A percentile compares a stretch with the other conserved stretches of the same genome.
These are phyloP conservation scores for Annulohypoxylon nitens DNA, from an alignment of 495 filamentous ascomycete genomes.

Conservation along the genomic window DNA sequence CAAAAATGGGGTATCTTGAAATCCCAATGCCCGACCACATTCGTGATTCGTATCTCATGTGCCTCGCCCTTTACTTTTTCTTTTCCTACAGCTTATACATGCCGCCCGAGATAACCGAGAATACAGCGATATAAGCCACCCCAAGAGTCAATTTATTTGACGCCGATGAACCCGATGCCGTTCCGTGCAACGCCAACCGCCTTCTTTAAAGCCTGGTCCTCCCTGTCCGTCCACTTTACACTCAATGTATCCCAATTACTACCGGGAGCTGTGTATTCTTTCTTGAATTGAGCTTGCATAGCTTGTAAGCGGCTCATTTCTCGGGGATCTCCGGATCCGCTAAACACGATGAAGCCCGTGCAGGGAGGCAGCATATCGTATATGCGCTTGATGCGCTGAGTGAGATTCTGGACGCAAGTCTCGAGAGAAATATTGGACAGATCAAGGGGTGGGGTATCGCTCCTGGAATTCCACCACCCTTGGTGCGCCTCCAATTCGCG, in stretches of 20 bases:
- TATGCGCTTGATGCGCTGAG: slow-evolving; percentile 72
- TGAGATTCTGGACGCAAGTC: slow-evolving; percentile 59
- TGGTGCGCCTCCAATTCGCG: slow-evolving; percentile 84
- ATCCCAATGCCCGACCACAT: slow-evolving; percentile 32
- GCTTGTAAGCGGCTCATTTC: slow-evolving; percentile 79
- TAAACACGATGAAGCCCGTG: slow-evolving; percentile 89
- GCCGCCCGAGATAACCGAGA: not conserved
- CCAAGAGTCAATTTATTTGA: slow-evolving; percentile 65
- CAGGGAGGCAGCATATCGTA: slow-evolving; percentile 82
- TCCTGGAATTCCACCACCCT: slow-evolving; percentile 82
- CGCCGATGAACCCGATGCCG: slow-evolving; percentile 84
- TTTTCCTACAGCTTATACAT: slow-evolving; percentile 2
- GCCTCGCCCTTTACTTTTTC: not conserved
- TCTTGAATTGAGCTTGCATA: slow-evolving; percentile 77
- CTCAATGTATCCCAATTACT: slow-evolving; percentile 90
- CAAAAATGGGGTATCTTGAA: slow-evolving; percentile 45
- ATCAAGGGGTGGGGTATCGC: slow-evolving; percentile 48
- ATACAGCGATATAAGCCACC: not conserved
- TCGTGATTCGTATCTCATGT: slow-evolving; percentile 45
- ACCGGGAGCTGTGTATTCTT: slow-evolving; percentile 75
- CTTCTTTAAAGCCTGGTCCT: slow-evolving; percentile 81
- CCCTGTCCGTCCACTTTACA: slow-evolving; percentile 90
- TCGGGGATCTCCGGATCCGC: slow-evolving; percentile 87
- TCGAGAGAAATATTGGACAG: slow-evolving; percentile 64
- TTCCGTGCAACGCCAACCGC: slow-evolving; percentile 77